Conservation (phyloP, 2,329 filamentous ascomycete genomes). For the Fusarium guadeloupense region DNA sequence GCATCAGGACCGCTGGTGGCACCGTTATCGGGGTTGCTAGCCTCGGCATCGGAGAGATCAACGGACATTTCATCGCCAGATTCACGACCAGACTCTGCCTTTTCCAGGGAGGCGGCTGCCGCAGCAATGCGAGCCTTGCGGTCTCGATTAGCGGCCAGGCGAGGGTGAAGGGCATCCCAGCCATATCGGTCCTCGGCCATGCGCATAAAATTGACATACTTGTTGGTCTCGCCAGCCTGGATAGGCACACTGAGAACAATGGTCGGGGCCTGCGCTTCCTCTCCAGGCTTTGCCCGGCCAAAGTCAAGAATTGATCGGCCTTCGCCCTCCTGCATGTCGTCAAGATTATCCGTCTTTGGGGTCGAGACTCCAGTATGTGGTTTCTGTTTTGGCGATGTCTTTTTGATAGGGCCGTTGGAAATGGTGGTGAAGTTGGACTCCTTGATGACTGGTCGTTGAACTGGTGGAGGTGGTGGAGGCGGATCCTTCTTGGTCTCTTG, state of each 20-base stretch:
- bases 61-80: constrained; percentile 86
- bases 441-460: constrained; percentile 47
- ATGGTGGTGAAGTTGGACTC: constrained; percentile 55
- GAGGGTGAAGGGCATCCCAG: constrained; percentile 91
- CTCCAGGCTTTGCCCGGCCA: constrained; percentile 66
- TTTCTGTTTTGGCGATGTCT: constrained; percentile 59
- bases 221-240: constrained; percentile 78
- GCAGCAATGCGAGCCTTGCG: constrained; percentile 88
- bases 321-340: constrained; percentile 56
- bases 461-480: constrained; percentile 47
- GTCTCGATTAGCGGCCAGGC: constrained; percentile 87
- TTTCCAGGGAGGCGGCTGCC: constrained; percentile 85
- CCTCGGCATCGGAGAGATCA: constrained; percentile 77
- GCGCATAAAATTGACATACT: constrained; percentile 94
- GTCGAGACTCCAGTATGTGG: constrained; percentile 53
- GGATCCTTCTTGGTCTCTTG: constrained; percentile 53
- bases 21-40: constrained; percentile 88
- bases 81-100: constrained; percentile 73
- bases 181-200: constrained; percentile 94
- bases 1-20: constrained; percentile 68
- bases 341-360: constrained; percentile 60
- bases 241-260: constrained; percentile 88
- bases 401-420: constrained; percentile 55
- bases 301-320: constrained; percentile 70
- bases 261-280: constrained; percentile 71